Evolutionary conservation across 164 flowering plant genomes (phyloP), one percentile per base, ranked within the genome.

Genomic region (Piper longum): DNA sequence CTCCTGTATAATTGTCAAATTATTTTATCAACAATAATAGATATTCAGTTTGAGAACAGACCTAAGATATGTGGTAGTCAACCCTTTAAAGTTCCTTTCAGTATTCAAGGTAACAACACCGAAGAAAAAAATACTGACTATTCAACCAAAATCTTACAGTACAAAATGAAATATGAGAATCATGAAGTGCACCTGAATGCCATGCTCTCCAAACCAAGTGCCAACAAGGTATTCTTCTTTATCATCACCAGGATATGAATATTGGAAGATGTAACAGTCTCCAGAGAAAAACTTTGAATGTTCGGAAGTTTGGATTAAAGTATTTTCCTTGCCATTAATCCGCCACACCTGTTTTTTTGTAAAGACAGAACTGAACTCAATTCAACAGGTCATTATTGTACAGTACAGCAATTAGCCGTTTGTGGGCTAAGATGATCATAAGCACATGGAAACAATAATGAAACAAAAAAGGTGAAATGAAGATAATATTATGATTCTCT

Each of bases 151-250:
- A 17, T 16, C 57, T 16, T 17, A 9, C 19, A 56, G 52, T 48
- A 48, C 3, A 48, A 2, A 48, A 56, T 3, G 59, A 17, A 45
- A 19, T 7, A 36, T 7, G 18, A 44, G 18, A 36, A n/a, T 44
- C 4, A 62, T 19, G 18, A 39, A 55, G 41, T 64, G 64, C 62
- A 89, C 99, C 96, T 87, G 83, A 70, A 86, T 74, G 73, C 99
- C 86, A 62, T 85, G 83, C 81, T 81, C 87, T 41, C 99, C 99
- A 69, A 90, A 83, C 98, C 98, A 93, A 19, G 95, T 93, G 67
- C 98, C 98, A 17, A 90, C 75, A 56, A 93, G 85, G 63, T 75
- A 62, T 60, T 93, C 99, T 65, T 90, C 97, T 68, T 76, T 86
- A 60, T 86, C 95, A 62, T 93, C 96, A 66, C 97, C 99, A 16